phyloP scores from a whole-genome alignment of 306 rosid genomes.

The Lotus japonicus region DNA sequence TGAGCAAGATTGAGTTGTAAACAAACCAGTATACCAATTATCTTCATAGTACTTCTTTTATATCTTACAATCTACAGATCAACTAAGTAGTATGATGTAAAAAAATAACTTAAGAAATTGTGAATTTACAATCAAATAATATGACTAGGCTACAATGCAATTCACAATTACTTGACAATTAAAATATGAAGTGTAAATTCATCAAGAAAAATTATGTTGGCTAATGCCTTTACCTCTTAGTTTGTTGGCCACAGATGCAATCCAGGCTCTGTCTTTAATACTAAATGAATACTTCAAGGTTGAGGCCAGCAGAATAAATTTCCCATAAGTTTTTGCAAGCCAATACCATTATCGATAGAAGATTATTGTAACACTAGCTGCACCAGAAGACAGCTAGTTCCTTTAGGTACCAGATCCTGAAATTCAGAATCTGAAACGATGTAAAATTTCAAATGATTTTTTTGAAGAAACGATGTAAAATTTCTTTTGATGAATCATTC shows the following conservation, averaged over 20 bases:
- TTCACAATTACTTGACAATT: background rate
- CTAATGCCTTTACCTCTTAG: constrained; percentile 26
- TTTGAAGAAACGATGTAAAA: too few species aligned
- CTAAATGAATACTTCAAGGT: constrained; percentile 65
- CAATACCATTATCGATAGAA: constrained; percentile 21
- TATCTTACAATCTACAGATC: too few species aligned
- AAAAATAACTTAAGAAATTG: too few species aligned
- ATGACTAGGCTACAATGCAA: background rate
- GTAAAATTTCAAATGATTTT: too few species aligned
- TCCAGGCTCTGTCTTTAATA: constrained; percentile 79
- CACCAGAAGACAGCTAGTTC: constrained; percentile 62
- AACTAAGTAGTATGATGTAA: too few species aligned
- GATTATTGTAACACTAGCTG: constrained; percentile 56
- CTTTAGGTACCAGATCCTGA: constrained; percentile 60
- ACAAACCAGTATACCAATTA: too few species aligned
- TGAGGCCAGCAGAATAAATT: constrained; percentile 62
- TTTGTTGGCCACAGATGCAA: constrained; percentile 65
- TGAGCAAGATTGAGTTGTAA: background rate
- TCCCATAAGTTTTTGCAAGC: constrained; percentile 36
- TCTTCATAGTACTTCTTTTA: too few species aligned
- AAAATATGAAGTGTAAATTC: background rate
- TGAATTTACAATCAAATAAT: too few species aligned
- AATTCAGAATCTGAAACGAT: too few species aligned
- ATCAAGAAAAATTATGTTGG: constrained; percentile 10
- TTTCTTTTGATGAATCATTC: constrained; percentile 35